Percentiles rank a stretch among this genome's conserved stretches.
Conservation (phyloP, 2,329 filamentous ascomycete species). For the Myriangium duriaei region DNA sequence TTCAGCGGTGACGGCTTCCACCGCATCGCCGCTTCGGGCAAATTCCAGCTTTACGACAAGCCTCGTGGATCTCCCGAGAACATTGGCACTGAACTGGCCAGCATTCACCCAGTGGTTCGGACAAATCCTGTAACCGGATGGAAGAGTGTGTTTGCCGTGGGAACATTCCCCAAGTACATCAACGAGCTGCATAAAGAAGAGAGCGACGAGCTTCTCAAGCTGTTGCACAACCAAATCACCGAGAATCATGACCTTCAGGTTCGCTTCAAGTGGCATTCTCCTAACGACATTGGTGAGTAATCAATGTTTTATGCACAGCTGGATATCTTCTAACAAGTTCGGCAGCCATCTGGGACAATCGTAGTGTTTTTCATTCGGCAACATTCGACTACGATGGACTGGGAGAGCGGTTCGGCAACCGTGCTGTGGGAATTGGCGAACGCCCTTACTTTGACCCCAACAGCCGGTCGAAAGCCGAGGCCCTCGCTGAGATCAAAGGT, state of each 20-base stretch:
- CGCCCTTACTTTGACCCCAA: constrained; percentile 41
- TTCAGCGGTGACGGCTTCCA: constrained; percentile 23
- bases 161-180: constrained; percentile 24
- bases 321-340: too few species aligned
- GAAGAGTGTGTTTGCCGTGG: constrained; percentile 43
- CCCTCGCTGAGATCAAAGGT: constrained; percentile 18
- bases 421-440: constrained; percentile 44
- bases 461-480: constrained; percentile 36
- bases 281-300: constrained; percentile 33
- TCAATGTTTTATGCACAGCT: constrained; percentile 11
- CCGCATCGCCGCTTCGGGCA: constrained; percentile 26
- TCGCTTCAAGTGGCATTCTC: constrained; percentile 36
- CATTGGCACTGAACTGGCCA: constrained; percentile 36
- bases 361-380: constrained; percentile 46
- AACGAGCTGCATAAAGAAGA: constrained; percentile 34
- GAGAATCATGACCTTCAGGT: constrained; percentile 42
- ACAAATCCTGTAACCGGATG: constrained; percentile 54
- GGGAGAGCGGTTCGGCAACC: constrained; percentile 39
- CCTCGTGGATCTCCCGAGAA: constrained; percentile 43
- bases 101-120: constrained; percentile 44
- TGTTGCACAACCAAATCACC: constrained; percentile 29
- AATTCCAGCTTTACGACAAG: constrained; percentile 35
- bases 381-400: constrained; percentile 49
- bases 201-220: constrained; percentile 29
- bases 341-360: constrained; percentile 53